phyloP scores from a whole-genome alignment of 2,329 filamentous ascomycete species.

The Alternaria sp. region DNA sequence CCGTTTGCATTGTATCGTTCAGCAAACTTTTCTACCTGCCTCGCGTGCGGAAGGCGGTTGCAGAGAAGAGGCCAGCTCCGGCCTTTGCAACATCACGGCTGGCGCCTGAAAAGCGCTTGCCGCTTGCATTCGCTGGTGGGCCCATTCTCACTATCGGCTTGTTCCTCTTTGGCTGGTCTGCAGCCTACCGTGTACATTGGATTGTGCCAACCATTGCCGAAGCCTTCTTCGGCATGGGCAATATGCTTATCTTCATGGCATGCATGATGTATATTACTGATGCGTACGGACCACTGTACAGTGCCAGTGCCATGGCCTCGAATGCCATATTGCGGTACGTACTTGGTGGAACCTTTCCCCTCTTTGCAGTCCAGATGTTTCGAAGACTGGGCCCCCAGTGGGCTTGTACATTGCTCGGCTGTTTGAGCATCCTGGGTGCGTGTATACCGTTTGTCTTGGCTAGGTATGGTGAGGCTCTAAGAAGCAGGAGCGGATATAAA shows the following conservation, averaged over 20 bases:
- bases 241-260: conserved; percentile 16
- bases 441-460: conserved; percentile 24
- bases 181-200: conserved; percentile 48
- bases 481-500: conserved; percentile 23
- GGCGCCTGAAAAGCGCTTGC: conserved; percentile 45
- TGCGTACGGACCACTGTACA: conserved; percentile 61
- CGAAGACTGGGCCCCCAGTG: conserved; percentile 14
- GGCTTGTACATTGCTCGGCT: conserved; percentile 20
- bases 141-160: conserved; percentile 43
- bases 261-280: conserved; percentile 21
- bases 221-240: conserved; percentile 10
- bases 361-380: conserved; percentile 65
- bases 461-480: conserved; percentile 21
- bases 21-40: conserved; percentile 11
- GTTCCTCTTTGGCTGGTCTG: conserved; percentile 54
- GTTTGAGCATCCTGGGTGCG: conserved; percentile 13
- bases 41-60: conserved; percentile 2
- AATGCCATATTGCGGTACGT: conserved; percentile 66
- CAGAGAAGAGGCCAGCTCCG: conserved; percentile 2
- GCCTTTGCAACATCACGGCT: conserved; percentile 20
- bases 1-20: conserved; percentile 6
- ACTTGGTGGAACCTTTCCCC: conserved; percentile 65
- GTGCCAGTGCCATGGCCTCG: conserved; percentile 67
- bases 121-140: conserved; percentile 46
- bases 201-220: conserved; percentile 48